Percentiles rank a stretch among this genome's conserved stretches.
phyloP scores from a whole-genome alignment of 2,329 filamentous ascomycete genomes.

The Neocatenulostroma microsporum region DNA sequence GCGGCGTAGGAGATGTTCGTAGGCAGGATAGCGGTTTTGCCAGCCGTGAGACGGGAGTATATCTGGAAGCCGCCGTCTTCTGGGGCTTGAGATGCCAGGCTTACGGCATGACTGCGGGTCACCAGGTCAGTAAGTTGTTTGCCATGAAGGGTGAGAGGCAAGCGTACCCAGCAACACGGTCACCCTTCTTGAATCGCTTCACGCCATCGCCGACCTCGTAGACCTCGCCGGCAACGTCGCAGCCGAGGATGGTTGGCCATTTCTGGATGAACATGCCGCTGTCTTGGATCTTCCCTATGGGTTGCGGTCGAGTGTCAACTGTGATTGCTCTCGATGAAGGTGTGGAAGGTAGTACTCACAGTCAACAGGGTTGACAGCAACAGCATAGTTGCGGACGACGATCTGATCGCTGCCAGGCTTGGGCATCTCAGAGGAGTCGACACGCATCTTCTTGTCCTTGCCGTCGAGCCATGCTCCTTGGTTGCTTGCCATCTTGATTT shows the following conservation, averaged over 20 bases:
- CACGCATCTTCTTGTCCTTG: conserved; percentile 17
- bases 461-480: conserved; percentile 27
- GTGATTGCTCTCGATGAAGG: conserved; percentile 20
- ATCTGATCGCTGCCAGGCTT: conserved; percentile 27
- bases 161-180: conserved; percentile 29
- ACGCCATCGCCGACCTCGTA: conserved; percentile 29
- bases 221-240: conserved; percentile 33
- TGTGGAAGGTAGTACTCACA: conserved; percentile 25
- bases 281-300: conserved; percentile 29
- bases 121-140: neutral
- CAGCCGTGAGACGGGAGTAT: conserved; percentile 27
- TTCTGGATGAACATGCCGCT: conserved; percentile 25
- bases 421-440: conserved; percentile 26
- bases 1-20: conserved; percentile 30
- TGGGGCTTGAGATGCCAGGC: conserved; percentile 18
- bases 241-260: conserved; percentile 31
- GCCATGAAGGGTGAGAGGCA: neutral
- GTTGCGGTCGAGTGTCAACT: neutral
- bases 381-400: conserved; percentile 29
- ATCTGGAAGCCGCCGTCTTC: conserved; percentile 28
- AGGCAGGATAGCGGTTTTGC: conserved; percentile 33
- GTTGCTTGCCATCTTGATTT: conserved; percentile 14
- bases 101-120: conserved; percentile 15
- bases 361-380: conserved; percentile 35
- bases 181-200: conserved; percentile 28